These are phyloP conservation scores for Termitomyces sp. DNA, from an alignment of 768 basidiomycete species.

Conservation along the genomic window DNA sequence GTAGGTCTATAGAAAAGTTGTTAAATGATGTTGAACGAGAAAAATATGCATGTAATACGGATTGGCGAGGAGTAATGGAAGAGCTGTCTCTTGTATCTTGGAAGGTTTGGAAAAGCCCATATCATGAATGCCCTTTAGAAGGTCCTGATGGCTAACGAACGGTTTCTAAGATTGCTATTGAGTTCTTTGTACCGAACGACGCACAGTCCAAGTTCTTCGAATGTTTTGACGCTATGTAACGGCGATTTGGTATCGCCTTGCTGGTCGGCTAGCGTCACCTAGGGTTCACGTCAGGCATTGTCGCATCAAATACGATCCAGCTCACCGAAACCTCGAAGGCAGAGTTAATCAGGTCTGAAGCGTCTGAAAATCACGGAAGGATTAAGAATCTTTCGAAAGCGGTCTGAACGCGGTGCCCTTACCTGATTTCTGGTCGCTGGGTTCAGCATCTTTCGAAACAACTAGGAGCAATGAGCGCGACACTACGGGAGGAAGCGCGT, in stretches of 20 bases:
- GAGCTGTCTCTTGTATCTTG: constrained; percentile 96
- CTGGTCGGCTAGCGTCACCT: constrained; percentile 97
- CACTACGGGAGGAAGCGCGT: not conserved
- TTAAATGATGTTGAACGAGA: not conserved
- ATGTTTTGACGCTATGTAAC: constrained; percentile 86
- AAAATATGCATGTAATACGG: constrained; percentile 48
- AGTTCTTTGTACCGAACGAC: constrained; percentile 22
- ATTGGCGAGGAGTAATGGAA: constrained; percentile 84
- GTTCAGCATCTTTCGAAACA: constrained; percentile 16
- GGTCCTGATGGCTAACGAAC: constrained; percentile 62
- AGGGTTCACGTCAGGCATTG: constrained; percentile 1
- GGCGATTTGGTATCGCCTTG: constrained; percentile 97
- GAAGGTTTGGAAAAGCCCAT: constrained; percentile 98
- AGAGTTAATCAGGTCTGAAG: constrained; percentile 68
- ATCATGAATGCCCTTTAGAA: constrained; percentile 90
- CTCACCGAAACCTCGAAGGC: constrained; percentile 77
- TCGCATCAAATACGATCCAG: not conserved
- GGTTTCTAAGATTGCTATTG: not conserved
- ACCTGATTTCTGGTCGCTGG: constrained; percentile 26
- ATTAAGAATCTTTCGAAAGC: not conserved
- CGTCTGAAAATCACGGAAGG: constrained; percentile 14
- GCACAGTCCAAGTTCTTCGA: constrained; percentile 93
- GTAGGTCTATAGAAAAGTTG: constrained; percentile 58
- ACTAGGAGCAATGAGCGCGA: constrained; percentile 5
- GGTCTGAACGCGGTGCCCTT: not conserved